These are phyloP conservation scores for Fonsecaea multimorphosa DNA, from an alignment of 2,329 filamentous ascomycete genomes.

Conservation along the genomic window DNA sequence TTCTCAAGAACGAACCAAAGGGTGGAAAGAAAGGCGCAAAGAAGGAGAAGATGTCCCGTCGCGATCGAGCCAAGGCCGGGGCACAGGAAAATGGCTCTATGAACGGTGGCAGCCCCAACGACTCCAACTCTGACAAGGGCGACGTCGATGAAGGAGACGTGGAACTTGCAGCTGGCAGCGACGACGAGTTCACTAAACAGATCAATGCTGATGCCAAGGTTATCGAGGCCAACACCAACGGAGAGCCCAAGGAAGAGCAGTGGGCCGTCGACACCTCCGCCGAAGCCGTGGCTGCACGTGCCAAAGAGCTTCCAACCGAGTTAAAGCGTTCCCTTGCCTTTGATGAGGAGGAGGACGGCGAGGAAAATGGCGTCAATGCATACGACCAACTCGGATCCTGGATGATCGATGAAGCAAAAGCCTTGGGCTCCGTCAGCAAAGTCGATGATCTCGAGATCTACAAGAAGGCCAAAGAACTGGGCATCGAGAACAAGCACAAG, in stretches of 20 bases:
- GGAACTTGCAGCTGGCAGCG: slow-evolving; percentile 75
- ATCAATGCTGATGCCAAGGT: slow-evolving; percentile 72
- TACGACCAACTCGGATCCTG: slow-evolving; percentile 94
- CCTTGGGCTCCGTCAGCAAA: slow-evolving; percentile 73
- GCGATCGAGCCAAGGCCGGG: slow-evolving; percentile 72
- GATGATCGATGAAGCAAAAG: slow-evolving; percentile 76
- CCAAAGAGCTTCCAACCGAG: slow-evolving; percentile 89
- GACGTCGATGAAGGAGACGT: slow-evolving; percentile 69
- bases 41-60: slow-evolving; percentile 86
- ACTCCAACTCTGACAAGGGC: slow-evolving; percentile 67
- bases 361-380: slow-evolving; percentile 75
- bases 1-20: slow-evolving; percentile 94
- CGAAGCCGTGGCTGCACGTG: slow-evolving; percentile 91
- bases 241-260: slow-evolving; percentile 78
- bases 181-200: slow-evolving; percentile 86
- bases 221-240: slow-evolving; percentile 68
- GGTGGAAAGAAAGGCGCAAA: slow-evolving; percentile 91
- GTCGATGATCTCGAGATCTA: slow-evolving; percentile 91
- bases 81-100: slow-evolving; percentile 61
- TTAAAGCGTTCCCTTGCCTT: slow-evolving; percentile 91
- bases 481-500: slow-evolving; percentile 92
- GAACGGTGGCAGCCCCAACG: slow-evolving; percentile 67
- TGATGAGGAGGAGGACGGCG: slow-evolving; percentile 79
- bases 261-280: slow-evolving; percentile 98
- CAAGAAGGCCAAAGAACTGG: slow-evolving; percentile 94